Conservation (phyloP, 768 basidiomycete species). For the Solioccasus polychromus region DNA sequence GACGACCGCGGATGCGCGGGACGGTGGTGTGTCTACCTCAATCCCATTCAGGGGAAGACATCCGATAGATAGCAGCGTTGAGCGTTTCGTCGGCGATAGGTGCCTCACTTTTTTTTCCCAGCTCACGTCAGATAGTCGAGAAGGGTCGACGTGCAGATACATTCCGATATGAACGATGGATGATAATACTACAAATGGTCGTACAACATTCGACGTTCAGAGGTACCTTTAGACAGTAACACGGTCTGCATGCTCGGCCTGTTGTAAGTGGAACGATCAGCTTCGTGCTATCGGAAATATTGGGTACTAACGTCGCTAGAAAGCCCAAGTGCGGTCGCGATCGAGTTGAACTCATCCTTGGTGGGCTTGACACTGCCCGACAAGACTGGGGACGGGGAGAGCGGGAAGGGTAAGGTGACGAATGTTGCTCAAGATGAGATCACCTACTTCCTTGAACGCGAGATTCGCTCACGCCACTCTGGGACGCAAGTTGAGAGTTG, state of each 20-base stretch:
- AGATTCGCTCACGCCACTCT: conserved; percentile 40
- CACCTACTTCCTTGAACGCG: conserved; percentile 55
- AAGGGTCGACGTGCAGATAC: background rate
- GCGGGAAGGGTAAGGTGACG: background rate
- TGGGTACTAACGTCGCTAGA: conserved; percentile 28
- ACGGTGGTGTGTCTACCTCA: too few species aligned
- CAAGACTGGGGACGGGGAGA: conserved; percentile 42
- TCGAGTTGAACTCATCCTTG: conserved; percentile 44
- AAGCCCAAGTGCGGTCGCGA: conserved; percentile 46
- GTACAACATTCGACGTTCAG: too few species aligned
- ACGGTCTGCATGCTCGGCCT: background rate
- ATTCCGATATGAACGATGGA: background rate
- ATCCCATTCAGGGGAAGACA: too few species aligned
- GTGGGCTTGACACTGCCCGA: conserved; percentile 43
- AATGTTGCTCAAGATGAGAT: background rate
- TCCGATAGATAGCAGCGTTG: too few species aligned
- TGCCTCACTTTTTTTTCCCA: too few species aligned
- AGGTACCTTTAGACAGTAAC: too few species aligned
- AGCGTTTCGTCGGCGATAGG: too few species aligned
- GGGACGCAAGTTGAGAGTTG: conserved; percentile 39
- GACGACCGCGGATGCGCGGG: too few species aligned
- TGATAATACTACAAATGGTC: conserved; percentile 13
- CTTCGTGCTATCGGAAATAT: background rate
- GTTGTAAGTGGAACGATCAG: background rate
- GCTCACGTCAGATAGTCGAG: too few species aligned